Evolutionary conservation across 73 alveolate genomes (phyloP), one percentile per base, ranked within the genome.

Genomic region (Tetrahymena borealis): DNA sequence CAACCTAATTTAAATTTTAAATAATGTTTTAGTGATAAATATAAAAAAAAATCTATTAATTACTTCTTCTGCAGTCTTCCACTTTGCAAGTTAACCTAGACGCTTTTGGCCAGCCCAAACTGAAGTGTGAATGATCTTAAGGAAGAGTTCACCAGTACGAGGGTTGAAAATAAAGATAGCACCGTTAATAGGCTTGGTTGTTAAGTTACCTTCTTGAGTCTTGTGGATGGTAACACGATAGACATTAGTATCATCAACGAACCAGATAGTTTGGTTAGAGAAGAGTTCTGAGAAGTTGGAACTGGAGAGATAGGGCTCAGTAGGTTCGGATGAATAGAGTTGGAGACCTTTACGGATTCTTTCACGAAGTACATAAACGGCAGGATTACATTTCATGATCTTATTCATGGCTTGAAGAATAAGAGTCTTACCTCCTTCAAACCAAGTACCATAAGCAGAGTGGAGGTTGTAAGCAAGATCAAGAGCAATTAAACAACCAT

Each of bases 41-140:
- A 24, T 60, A 9, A 18, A 60, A 60, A 20, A 28, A 60, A 60
- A 60, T 12, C n/a, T 24, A 60, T 2, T 60, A 24, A 13, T 60
- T 36, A 99, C 99, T 97, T 99, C 99, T 96, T 99, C 99, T 3
- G 99, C 99, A 0, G 99, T 99, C 96, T 99, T 99, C 99, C 99
- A 99, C 94, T 99, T 99, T 35, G 99, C 99, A 94, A 99, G 97
- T 97, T 99, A 99, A 33, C 99, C 99, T 90, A 99, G 98, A 91
- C 99, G 97, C 95, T 99, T 99, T 95, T 99, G 99, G 0, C 99
- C 99, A 77, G 99, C 99, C 99, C 99, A 99, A 39, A 99, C 99
- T 11, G 99, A 97, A 31, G 99, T 99, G 96, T 99, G 99, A 91
- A 99, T 99, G 94, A 99, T 98, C 98, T 99, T 99, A 85, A 99